phyloP scores from a whole-genome alignment of 805 yeast species.

The Teunomyces tritomae region DNA sequence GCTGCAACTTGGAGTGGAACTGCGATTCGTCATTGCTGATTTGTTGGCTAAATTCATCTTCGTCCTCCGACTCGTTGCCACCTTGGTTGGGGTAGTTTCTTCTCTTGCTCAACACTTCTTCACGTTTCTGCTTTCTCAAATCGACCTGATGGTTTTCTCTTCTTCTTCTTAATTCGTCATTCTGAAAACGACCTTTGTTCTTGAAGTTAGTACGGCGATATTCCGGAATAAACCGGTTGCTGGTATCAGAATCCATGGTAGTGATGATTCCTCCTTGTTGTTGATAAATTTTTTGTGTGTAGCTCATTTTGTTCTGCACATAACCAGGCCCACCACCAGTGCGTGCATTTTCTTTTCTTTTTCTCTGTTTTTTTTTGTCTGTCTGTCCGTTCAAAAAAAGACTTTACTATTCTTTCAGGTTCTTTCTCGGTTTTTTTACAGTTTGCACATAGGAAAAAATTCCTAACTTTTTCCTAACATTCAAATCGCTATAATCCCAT shows the following conservation, averaged over 20 bases:
- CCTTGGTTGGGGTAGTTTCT: constrained; percentile 59
- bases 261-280: constrained; percentile 2
- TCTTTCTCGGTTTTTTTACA: neutral
- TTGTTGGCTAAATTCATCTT: constrained; percentile 35
- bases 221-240: constrained; percentile 89
- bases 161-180: constrained; percentile 96
- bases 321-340: neutral
- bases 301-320: neutral
- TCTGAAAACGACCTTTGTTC: constrained; percentile 88
- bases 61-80: constrained; percentile 43
- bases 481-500: too few relatives aligned
- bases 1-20: constrained; percentile 40
- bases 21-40: constrained; percentile 41
- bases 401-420: too few relatives aligned
- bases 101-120: constrained; percentile 90
- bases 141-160: constrained; percentile 97
- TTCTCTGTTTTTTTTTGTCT: too few relatives aligned
- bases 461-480: too few relatives aligned
- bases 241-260: constrained; percentile 70
- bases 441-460: neutral
- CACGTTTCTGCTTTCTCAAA: constrained; percentile 93
- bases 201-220: constrained; percentile 96
- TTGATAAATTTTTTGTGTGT: constrained; percentile 1
- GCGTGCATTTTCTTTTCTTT: too few relatives aligned
- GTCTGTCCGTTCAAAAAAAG: neutral